These are phyloP conservation scores for Pythium volutum DNA, from an alignment of 352 stramenopile species.

Conservation along the genomic window DNA sequence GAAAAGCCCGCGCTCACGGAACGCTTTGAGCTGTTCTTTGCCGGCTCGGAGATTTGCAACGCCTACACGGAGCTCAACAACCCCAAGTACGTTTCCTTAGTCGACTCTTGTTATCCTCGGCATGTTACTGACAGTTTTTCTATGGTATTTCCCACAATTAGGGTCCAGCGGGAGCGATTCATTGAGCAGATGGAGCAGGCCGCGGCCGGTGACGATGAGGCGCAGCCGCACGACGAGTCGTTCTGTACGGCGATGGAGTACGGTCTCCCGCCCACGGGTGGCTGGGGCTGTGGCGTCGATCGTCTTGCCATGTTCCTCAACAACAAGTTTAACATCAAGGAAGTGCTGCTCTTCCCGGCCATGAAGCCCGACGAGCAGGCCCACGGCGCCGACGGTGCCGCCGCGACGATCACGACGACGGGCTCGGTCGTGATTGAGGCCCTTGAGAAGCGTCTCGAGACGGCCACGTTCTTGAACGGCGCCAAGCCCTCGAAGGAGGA, in stretches of 20 bases:
- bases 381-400: slow-evolving; percentile 5
- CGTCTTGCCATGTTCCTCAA: slow-evolving; percentile 97
- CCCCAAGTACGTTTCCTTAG: slow-evolving; percentile 47
- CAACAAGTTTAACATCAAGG: slow-evolving; percentile 95
- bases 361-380: slow-evolving; percentile 97
- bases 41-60: slow-evolving; percentile 97
- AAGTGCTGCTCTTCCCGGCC: slow-evolving; percentile 99
- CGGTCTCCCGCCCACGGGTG: slow-evolving; percentile 96
- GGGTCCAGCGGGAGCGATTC: slow-evolving; percentile 79
- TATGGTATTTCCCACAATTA: slow-evolving; percentile 20
- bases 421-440: slow-evolving; percentile 55
- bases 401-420: slow-evolving; percentile 14
- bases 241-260: slow-evolving; percentile 95
- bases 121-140: slow-evolving; percentile 1
- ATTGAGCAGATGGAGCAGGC: slow-evolving; percentile 80
- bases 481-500: slow-evolving; percentile 72
- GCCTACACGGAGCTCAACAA: slow-evolving; percentile 99
- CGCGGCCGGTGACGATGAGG: slow-evolving; percentile 78
- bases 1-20: slow-evolving; percentile 93
- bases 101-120: no score
- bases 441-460: slow-evolving; percentile 61
- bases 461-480: slow-evolving; percentile 65
- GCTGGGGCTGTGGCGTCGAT: slow-evolving; percentile 97
- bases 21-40: slow-evolving; percentile 98
- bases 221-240: slow-evolving; percentile 93